phyloP scores from a whole-genome alignment of 495 filamentous ascomycete species.

The Aspergillus indologenus region DNA sequence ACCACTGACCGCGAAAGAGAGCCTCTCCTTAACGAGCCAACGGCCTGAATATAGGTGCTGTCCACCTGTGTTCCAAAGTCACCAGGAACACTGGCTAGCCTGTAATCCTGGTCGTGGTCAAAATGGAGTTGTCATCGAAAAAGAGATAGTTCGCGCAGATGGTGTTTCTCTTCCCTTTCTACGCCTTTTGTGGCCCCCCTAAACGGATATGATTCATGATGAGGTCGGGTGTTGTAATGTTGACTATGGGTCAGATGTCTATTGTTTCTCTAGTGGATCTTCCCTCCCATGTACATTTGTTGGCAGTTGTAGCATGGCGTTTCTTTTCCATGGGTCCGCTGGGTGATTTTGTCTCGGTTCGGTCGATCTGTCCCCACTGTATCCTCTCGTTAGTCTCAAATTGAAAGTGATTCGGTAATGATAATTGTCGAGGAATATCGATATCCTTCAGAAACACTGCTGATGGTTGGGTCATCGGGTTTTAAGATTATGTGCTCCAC shows the following conservation, averaged over 20 bases:
- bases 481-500: not conserved
- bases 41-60: constrained; percentile 11
- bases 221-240: not conserved
- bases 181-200: not conserved
- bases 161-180: not conserved
- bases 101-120: not conserved
- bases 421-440: not conserved
- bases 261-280: not conserved
- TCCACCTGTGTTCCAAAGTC: not conserved
- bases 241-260: not conserved
- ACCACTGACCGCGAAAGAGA: constrained; percentile 38
- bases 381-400: not conserved
- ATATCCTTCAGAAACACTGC: not conserved
- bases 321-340: not conserved
- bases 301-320: not conserved
- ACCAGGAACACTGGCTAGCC: not conserved
- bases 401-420: constrained; percentile 5
- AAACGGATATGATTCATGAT: not conserved
- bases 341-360: not conserved
- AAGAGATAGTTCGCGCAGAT: not conserved
- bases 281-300: not conserved
- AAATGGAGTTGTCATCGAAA: not conserved
- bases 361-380: not conserved
- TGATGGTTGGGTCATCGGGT: not conserved
- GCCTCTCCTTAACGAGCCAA: constrained; percentile 39